Base-by-base conservation (phyloP, 192 early-diverging fungal species). In the Gonapodya prolifera region DNA sequence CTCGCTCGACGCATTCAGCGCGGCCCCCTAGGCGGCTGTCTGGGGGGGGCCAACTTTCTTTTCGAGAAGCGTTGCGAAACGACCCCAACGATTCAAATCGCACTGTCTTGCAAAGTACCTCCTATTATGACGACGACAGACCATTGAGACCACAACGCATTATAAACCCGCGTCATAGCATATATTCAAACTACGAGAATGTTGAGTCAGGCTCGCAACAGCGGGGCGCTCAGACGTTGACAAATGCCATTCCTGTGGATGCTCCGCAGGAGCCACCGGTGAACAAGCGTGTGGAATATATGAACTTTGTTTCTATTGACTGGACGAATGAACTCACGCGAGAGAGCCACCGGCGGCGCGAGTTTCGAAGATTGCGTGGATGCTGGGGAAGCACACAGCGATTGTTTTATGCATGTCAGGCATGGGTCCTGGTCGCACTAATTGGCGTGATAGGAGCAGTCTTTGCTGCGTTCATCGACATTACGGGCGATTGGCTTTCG, bases 401-500 rank as follows among this genome's bases (percentile, higher is more conserved):
- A 8, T 23, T 61, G 45, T 61, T 61, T 61, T 61, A 61, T 23
- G 45, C 45, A 8, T 16, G 45, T 23, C 45, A 61, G 45, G 45
- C 45, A 16, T 61, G 45, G 45, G 45, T 61, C 45, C 8, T 61
- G 45, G 45, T 61, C 45, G 45, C 45, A 61, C 45, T 61, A 8
- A 61, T 61, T 23, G 45, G 45, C 23, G 71, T 73, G 28, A 32
- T 32, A 2, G 71, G 28, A 18, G 71, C 28, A 2, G 18, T 73
- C 32, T 18, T 73, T 29, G 71, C 71, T 18, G 92, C 94, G 35
- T 86, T 93, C 45, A 98, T 97, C 76, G 94, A 94, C 75, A 95
- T 98, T 73, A 89, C 85, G 70, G 91, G 92, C 23, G 95, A 95
- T 69, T 97, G 95, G 95, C 86, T 98, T 13, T 93, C 91, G 75